Conservation (phyloP, 83 land plant genomes). For the Picea abies region DNA sequence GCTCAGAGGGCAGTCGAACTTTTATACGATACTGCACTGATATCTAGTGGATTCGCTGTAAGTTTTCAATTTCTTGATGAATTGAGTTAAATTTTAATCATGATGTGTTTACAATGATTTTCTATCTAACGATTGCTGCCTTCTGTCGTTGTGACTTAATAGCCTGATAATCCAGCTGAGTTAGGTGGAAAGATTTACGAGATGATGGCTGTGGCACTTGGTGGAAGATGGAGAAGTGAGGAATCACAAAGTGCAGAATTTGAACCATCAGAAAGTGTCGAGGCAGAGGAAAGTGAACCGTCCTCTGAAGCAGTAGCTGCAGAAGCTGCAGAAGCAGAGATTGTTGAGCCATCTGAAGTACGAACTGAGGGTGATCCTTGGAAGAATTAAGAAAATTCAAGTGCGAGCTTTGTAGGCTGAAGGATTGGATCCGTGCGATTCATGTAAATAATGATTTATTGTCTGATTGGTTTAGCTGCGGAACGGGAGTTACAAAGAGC, state of each 20-base stretch:
- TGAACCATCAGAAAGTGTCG: constrained; percentile 7
- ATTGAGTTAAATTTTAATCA: too few species aligned
- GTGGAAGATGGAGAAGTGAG: constrained; percentile 66
- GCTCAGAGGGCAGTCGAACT: constrained; percentile 76
- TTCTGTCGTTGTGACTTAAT: background rate
- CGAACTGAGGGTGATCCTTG: constrained; percentile 9
- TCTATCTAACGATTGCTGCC: background rate
- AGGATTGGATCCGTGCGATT: background rate
- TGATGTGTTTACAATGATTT: too few species aligned
- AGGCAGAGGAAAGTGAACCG: constrained; percentile 58
- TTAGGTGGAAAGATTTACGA: constrained; percentile 87
- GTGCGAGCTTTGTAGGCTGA: background rate
- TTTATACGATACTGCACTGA: constrained; percentile 81
- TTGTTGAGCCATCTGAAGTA: constrained; percentile 51
- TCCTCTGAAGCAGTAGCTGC: background rate
- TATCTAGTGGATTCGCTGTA: constrained; percentile 74
- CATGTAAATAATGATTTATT: background rate
- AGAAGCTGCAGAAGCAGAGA: constrained; percentile 54
- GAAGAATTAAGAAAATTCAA: constrained; percentile 2
- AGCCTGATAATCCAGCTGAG: constrained; percentile 99
- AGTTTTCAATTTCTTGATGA: constrained; percentile 14
- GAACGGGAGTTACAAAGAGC: background rate
- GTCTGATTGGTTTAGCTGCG: background rate
- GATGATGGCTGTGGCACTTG: constrained; percentile 86
- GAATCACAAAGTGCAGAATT: constrained; percentile 28